Evolutionary conservation across 202 grass and related monocot species (phyloP).

Genomic region (Saccharum hybrid): DNA sequence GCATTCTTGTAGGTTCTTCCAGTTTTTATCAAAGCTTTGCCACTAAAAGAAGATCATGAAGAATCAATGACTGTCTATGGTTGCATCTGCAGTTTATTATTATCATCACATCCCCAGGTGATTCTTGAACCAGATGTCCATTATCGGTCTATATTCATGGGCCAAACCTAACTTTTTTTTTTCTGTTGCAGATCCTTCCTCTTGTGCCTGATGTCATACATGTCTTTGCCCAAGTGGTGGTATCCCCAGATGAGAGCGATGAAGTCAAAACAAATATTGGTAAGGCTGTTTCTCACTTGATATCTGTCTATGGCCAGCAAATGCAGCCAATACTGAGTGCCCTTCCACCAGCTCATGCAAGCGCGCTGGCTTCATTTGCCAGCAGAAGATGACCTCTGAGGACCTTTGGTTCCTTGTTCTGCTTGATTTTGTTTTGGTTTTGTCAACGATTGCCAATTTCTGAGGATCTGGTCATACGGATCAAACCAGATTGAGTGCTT

Average conservation of each 20-base stretch:
- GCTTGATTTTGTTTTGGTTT: conserved; percentile 32
- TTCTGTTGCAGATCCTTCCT: conserved; percentile 70
- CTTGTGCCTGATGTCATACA: conserved; percentile 81
- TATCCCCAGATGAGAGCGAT: conserved; percentile 77
- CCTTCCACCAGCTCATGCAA: conserved; percentile 79
- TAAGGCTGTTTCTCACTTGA: conserved; percentile 75
- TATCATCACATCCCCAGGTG: conserved; percentile 92
- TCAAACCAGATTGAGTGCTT: conserved; percentile 30
- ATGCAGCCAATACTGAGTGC: conserved; percentile 92
- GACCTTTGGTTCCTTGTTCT: neutral
- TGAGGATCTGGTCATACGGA: conserved; percentile 27
- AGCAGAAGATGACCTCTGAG: conserved; percentile 69
- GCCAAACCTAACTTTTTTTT: neutral
- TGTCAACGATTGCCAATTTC: conserved; percentile 28
- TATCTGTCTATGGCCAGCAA: conserved; percentile 90
- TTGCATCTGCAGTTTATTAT: conserved; percentile 82
- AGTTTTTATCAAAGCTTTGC: conserved; percentile 94
- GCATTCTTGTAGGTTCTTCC: conserved; percentile 70
- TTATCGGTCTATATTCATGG: conserved; percentile 17
- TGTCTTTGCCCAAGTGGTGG: conserved; percentile 88
- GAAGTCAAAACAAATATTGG: conserved; percentile 90
- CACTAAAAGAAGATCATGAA: conserved; percentile 94
- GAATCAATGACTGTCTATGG: conserved; percentile 91
- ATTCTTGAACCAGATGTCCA: conserved; percentile 9
- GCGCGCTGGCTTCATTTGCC: conserved; percentile 76